Evolutionary conservation across 1,284 basidiomycete genomes (phyloP), one percentile per base, ranked within the genome.

Genomic region (Moesziomyces sp.): DNA sequence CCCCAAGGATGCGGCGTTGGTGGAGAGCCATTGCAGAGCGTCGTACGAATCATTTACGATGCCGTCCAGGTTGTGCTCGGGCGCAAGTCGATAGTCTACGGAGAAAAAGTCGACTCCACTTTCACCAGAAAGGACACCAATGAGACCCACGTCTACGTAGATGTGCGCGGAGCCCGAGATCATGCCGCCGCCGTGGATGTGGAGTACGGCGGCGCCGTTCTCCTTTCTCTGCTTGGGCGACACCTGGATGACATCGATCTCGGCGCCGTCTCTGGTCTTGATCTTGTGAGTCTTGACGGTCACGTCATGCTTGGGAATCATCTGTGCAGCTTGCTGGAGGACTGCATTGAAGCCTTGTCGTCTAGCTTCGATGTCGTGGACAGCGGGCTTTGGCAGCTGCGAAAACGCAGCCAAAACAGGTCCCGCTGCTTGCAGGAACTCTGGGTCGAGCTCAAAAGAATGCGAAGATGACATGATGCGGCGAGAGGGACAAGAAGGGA

Each of bases 131-230:
- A 42, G 14, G 0, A 13, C n/a, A 7, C n/a, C 21, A 3, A 65
- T n/a, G 11, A 49, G 30, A 2, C 56, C 56, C 6, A 52, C 43
- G 3, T 47, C 56, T 3, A 62, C 44, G 11, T 44, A 69, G 9
- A 28, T 28, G 2, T 35, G 23, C 3, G 60, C 66, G 14, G 66
- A 54, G 21, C 51, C 55, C 10, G 59, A 49, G 7, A 69, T 34
- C 56, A 63, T 63, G n/a, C 66, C 66, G 8, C 66, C 66, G 21
- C 66, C 66, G 24, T 69, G 66, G 23, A 51, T 43, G 14, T 69
- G 52, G 14, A 69, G 4, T n/a, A 59, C 66, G 3, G 59, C 66
- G 13, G 59, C 42, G 13, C 66, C 59, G 8, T 54, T 49, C n/a
- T 43, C 44, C 44, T 53, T 40, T 38, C 46, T 21, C 35, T 58